A percentile compares a stretch with the other conserved stretches of the same genome.
phyloP scores from a whole-genome alignment of 2,329 filamentous ascomycete species.

The Talaromyces sp. region DNA sequence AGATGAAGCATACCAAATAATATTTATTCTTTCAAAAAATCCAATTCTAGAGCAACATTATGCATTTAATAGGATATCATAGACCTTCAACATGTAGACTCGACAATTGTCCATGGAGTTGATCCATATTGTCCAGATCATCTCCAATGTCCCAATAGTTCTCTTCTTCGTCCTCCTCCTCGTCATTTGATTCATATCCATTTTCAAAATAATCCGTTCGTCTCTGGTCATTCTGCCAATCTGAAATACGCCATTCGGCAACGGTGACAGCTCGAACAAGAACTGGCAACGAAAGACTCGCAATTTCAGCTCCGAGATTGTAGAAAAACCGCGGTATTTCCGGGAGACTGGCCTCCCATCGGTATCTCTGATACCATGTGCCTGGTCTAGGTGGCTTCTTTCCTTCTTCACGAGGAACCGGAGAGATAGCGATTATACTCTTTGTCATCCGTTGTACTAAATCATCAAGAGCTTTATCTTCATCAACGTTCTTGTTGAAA shows the following conservation, averaged over 20 bases:
- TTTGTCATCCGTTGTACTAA: conserved; percentile 49
- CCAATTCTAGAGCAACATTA: no score
- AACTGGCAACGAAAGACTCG: conserved; percentile 54
- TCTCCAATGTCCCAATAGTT: conserved; percentile 7
- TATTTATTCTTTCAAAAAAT: no score
- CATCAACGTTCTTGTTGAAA: conserved; percentile 13
- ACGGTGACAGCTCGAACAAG: conserved; percentile 55
- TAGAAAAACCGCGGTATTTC: conserved; percentile 53
- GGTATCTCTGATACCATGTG: conserved; percentile 54
- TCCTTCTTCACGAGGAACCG: conserved; percentile 40
- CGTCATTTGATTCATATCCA: conserved; percentile 6
- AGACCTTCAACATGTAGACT: conserved; percentile 9
- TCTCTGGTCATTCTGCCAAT: conserved; percentile 40
- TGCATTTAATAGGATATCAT: neutral
- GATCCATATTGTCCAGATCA: conserved; percentile 21
- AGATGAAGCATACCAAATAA: no score
- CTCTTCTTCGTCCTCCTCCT: conserved; percentile 13
- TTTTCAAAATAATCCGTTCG: conserved; percentile 31
- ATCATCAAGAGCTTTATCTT: conserved; percentile 35
- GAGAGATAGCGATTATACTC: conserved; percentile 41
- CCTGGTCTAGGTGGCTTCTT: conserved; percentile 49
- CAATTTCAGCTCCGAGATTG: conserved; percentile 53
- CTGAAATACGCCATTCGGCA: conserved; percentile 51
- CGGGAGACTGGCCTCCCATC: conserved; percentile 51
- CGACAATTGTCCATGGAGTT: conserved; percentile 20